Conservation (phyloP, 345 rosid genomes). For the Pistacia vera region DNA sequence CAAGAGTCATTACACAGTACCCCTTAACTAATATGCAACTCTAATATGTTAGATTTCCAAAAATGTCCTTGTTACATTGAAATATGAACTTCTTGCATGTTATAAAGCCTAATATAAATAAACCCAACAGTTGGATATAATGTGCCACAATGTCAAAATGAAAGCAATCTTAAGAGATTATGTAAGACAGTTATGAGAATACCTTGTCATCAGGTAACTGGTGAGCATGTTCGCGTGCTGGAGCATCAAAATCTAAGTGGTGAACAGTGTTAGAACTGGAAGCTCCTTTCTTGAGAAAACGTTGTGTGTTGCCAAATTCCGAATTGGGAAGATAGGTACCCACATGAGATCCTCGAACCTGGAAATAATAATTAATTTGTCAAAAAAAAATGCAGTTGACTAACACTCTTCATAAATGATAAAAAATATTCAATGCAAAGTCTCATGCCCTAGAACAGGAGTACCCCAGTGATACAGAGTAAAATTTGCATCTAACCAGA, state of each 20-base stretch:
- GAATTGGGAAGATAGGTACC: constrained; percentile 93
- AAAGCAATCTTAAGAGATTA: not conserved
- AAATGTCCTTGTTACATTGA: too few relatives aligned
- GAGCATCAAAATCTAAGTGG: constrained; percentile 99
- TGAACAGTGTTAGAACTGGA: constrained; percentile 50
- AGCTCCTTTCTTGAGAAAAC: constrained; percentile 69
- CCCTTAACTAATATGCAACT: not conserved
- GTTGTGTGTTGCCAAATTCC: constrained; percentile 98
- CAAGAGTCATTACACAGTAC: not conserved
- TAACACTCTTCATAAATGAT: not conserved
- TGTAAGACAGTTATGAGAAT: constrained; percentile 24
- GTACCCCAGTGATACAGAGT: not conserved
- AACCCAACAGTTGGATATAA: not conserved
- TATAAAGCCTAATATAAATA: not conserved
- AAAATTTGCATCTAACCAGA: too few relatives aligned
- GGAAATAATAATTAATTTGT: constrained; percentile 25
- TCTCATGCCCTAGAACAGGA: not conserved
- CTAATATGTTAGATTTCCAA: not conserved
- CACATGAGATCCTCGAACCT: constrained; percentile 94
- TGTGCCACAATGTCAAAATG: not conserved
- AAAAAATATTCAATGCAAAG: constrained; percentile 9
- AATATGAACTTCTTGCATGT: not conserved
- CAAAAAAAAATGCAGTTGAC: constrained; percentile 9
- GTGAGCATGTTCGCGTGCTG: constrained; percentile 90
- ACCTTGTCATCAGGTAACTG: constrained; percentile 86